phyloP scores from a whole-genome alignment of 2,329 filamentous ascomycete species.

The Cadophora sp. region DNA sequence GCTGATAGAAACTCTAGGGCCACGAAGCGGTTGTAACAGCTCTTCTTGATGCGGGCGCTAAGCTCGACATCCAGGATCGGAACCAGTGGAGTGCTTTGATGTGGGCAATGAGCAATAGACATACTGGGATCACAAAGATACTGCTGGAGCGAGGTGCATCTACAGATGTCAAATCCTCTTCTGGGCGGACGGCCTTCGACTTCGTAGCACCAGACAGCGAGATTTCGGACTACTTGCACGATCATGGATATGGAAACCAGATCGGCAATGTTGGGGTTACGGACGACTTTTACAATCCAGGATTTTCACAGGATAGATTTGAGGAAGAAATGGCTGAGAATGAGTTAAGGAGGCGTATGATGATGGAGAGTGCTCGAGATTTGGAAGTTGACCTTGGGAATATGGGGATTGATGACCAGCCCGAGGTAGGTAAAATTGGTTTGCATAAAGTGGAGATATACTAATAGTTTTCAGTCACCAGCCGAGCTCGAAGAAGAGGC shows the following conservation, averaged over 20 bases:
- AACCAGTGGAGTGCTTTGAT: slow-evolving; percentile 98
- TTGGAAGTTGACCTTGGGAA: slow-evolving; percentile 96
- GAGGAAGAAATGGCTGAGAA: slow-evolving; percentile 98
- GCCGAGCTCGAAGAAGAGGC: slow-evolving; percentile 88
- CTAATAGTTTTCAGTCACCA: slow-evolving; percentile 56
- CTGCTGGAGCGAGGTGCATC: slow-evolving; percentile 92
- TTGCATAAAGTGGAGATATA: slow-evolving; percentile 34
- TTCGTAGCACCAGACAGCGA: slow-evolving; percentile 96
- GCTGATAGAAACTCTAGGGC: slow-evolving; percentile 58
- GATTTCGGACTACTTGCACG: slow-evolving; percentile 92
- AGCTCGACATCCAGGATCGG: slow-evolving; percentile 91
- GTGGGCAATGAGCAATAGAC: slow-evolving; percentile 99
- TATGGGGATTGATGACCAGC: slow-evolving; percentile 92
- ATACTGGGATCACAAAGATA: slow-evolving; percentile 94
- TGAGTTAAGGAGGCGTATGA: slow-evolving; percentile 94
- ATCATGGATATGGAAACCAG: slow-evolving; percentile 78
- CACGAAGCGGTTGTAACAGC: slow-evolving; percentile 88
- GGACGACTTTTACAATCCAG: slow-evolving; percentile 93
- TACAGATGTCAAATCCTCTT: slow-evolving; percentile 94
- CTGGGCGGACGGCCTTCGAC: slow-evolving; percentile 91
- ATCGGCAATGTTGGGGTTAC: slow-evolving; percentile 80
- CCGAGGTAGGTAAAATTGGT: slow-evolving; percentile 68
- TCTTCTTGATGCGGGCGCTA: slow-evolving; percentile 83
- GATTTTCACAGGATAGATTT: slow-evolving; percentile 90
- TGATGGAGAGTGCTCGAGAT: slow-evolving; percentile 98